phyloP scores from a whole-genome alignment of 2,329 filamentous ascomycete species.

The Aspergillus luchuensis region DNA sequence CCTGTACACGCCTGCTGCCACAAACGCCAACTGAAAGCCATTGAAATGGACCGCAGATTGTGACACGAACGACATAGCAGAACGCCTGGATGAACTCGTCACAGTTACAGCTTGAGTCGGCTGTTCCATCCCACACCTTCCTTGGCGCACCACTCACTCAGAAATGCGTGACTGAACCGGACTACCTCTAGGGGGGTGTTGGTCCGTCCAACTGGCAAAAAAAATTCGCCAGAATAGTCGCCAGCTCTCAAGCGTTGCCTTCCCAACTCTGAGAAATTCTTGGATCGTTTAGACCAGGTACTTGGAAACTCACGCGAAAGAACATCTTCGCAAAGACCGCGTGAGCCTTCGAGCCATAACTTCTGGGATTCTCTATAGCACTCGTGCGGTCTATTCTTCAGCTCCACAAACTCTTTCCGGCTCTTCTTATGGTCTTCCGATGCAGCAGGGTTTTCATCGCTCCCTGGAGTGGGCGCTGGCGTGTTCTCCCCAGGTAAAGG shows the following conservation, averaged over 20 bases:
- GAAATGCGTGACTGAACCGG: conserved; percentile 46
- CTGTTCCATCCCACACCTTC: conserved; percentile 50
- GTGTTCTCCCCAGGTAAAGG: conserved; percentile 43
- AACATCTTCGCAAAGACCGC: conserved; percentile 44
- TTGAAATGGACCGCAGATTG: background rate
- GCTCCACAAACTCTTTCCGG: conserved; percentile 42
- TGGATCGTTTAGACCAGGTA: conserved; percentile 48
- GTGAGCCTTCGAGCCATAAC: conserved; percentile 48
- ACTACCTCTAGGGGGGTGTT: conserved; percentile 49
- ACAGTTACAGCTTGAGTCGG: conserved; percentile 39
- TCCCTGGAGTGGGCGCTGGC: conserved; percentile 47
- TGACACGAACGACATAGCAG: background rate
- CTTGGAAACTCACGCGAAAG: conserved; percentile 45
- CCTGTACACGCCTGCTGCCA: background rate
- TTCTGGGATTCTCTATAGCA: conserved; percentile 45
- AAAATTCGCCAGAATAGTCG: conserved; percentile 42
- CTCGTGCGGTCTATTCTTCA: conserved; percentile 44
- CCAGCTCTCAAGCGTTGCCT: conserved; percentile 37
- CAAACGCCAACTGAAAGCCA: background rate
- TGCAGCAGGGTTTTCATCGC: conserved; percentile 42
- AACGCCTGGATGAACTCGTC: background rate
- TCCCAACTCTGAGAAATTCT: conserved; percentile 40
- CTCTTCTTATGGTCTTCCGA: conserved; percentile 41
- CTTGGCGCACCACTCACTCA: conserved; percentile 50
- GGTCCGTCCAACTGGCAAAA: conserved; percentile 47